Conservation (phyloP, 2,329 filamentous ascomycete species). For the Aspergillus eucalypticola region DNA sequence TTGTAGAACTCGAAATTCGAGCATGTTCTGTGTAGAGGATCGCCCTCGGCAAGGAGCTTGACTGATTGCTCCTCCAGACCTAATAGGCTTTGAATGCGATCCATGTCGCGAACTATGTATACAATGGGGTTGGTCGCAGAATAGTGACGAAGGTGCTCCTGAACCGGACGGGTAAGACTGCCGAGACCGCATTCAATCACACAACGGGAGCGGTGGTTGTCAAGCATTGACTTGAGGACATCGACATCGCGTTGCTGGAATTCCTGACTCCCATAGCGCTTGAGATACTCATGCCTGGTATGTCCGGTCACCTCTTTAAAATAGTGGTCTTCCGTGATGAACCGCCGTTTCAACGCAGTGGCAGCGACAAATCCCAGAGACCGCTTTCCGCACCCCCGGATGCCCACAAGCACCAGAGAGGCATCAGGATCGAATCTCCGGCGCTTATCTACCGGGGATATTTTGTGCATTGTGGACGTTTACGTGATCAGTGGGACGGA, state of each 20-base stretch:
- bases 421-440: constrained; percentile 40
- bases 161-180: constrained; percentile 44
- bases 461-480: constrained; percentile 12
- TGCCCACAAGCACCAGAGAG: constrained; percentile 45
- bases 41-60: constrained; percentile 46
- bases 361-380: constrained; percentile 47
- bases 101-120: constrained; percentile 45
- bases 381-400: constrained; percentile 47
- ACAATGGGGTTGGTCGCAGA: constrained; percentile 43
- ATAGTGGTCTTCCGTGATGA: constrained; percentile 48
- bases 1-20: constrained; percentile 53
- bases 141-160: constrained; percentile 43
- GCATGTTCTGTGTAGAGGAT: constrained; percentile 49
- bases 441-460: constrained; percentile 11
- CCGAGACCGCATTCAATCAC: constrained; percentile 48
- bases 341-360: constrained; percentile 44
- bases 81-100: constrained; percentile 42
- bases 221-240: constrained; percentile 45
- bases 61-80: constrained; percentile 47
- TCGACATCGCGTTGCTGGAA: constrained; percentile 47
- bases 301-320: constrained; percentile 45
- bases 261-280: constrained; percentile 42
- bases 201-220: constrained; percentile 44
- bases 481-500: not conserved
- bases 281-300: constrained; percentile 45